Base-by-base conservation (phyloP, 208 protist species). In the Blechomonas ayalai region DNA sequence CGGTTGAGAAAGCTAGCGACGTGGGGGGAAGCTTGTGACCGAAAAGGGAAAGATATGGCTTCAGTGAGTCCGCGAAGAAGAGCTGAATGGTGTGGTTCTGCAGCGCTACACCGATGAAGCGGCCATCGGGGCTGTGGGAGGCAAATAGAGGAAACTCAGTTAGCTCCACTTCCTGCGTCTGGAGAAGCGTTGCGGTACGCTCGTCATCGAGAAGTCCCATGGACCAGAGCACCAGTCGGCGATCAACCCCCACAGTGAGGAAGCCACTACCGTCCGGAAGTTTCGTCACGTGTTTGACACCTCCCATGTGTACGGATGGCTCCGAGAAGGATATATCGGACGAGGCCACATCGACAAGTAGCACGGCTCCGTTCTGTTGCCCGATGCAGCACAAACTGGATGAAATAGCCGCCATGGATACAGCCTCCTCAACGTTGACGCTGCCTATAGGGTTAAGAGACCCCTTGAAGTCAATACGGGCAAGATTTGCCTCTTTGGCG, bases 11-110 rank as follows among this genome's bases (percentile, higher is more conserved):
- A 52, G 87, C 76, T 12, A 99, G 39, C 5, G 65, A 70, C 22
- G 94, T 90, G 0, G 97, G 93, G 0, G 98, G 98, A 16, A 99
- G 72, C 54, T 98, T 98, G 64, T 99, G 98, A 1, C 98, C 98
- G 65, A 99, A 99, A 12, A 99, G 75, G 6, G 88, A 92, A 18
- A 99, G 84, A 65, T 95, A 98, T 38, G 98, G 98, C 70, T 99
- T 98, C 36, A 99, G 65, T 12, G 83, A 83, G 63, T 99, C 97
- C 4, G 53, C 71, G 60, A 95, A 97, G 73, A 99, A 98, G 23
- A 99, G 73, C 70, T 98, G 96, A 18, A 99, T 89, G 16, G 93
- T 99, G 52, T 87, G 85, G 80, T 99, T 98, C 24, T 99, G 79
- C 39, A 99, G 61, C 12, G 87, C 82, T 7, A 98, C 89, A 0